Evolutionary conservation across 257 asterid species (phyloP).

Genomic region (Lithospermum erythrorhizon): DNA sequence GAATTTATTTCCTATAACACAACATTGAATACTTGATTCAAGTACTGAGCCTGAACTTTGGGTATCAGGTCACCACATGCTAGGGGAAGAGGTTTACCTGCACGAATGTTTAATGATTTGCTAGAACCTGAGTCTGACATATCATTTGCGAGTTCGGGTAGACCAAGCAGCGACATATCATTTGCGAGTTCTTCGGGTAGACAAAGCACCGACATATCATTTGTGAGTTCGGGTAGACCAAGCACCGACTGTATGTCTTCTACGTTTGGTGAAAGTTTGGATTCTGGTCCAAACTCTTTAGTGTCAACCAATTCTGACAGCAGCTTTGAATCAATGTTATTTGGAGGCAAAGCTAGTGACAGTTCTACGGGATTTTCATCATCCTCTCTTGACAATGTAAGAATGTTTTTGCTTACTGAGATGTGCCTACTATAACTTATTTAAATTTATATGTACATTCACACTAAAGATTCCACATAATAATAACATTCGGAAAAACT

Average conservation of each 20-base stretch:
- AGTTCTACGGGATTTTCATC: conserved; percentile 45
- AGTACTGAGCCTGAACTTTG: conserved; percentile 2
- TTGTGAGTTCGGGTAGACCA: conserved; percentile 55
- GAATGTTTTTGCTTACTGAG: conserved; percentile 1
- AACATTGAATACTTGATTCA: neutral
- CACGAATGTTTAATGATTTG: conserved; percentile 35
- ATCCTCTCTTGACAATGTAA: conserved; percentile 53
- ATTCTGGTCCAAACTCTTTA: conserved; percentile 28
- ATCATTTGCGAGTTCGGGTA: conserved; percentile 19
- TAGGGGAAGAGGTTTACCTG: conserved; percentile 32
- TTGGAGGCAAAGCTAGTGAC: conserved; percentile 38
- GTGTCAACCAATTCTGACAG: conserved; percentile 57
- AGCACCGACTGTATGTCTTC: conserved; percentile 41
- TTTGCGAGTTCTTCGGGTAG: too few species aligned
- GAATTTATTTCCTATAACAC: too few species aligned
- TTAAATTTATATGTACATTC: neutral
- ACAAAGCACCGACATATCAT: too few species aligned
- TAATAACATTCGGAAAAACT: too few species aligned
- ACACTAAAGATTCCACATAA: neutral
- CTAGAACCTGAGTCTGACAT: conserved; percentile 50
- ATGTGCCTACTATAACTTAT: too few species aligned
- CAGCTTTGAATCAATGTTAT: conserved; percentile 44
- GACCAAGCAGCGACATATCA: too few species aligned
- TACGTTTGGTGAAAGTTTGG: conserved; percentile 26
- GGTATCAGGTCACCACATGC: conserved; percentile 46